Evolutionary conservation across 768 basidiomycete genomes (phyloP).

Genomic region (Russula foetens): DNA sequence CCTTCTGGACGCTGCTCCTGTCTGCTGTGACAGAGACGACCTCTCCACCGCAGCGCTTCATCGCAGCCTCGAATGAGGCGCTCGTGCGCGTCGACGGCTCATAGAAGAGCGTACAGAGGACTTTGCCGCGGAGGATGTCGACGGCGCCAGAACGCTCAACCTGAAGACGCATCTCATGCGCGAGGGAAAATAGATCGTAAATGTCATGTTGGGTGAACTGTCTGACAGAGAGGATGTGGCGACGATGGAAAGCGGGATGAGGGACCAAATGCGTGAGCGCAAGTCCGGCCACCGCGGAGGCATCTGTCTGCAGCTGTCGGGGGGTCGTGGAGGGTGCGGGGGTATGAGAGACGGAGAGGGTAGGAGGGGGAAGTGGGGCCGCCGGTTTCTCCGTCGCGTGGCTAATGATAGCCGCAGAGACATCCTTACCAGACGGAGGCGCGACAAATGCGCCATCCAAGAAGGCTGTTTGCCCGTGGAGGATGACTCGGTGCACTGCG

Average conservation of each 20-base stretch:
- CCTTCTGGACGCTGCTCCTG: constrained; percentile 84
- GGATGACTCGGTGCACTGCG: constrained; percentile 80
- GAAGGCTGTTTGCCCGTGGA: constrained; percentile 84
- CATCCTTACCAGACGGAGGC: constrained; percentile 56
- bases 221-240: constrained; percentile 91
- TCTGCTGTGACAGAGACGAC: constrained; percentile 82
- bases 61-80: constrained; percentile 94
- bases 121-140: constrained; percentile 84
- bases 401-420: constrained; percentile 44
- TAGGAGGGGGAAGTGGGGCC: neutral
- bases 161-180: constrained; percentile 93
- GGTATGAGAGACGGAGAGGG: neutral
- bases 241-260: constrained; percentile 85
- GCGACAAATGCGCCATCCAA: constrained; percentile 73
- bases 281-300: neutral
- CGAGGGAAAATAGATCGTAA: constrained; percentile 88
- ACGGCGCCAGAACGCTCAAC: constrained; percentile 86
- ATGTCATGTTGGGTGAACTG: constrained; percentile 86
- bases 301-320: constrained; percentile 3
- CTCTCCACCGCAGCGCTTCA: constrained; percentile 96
- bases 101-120: constrained; percentile 90
- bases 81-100: constrained; percentile 96
- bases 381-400: constrained; percentile 9
- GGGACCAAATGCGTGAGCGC: constrained; percentile 42
- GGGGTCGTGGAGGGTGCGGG: neutral